These are phyloP conservation scores for Cymbopogon flexuosus DNA, from an alignment of 202 grass and related monocot genomes.

Conservation along the genomic window DNA sequence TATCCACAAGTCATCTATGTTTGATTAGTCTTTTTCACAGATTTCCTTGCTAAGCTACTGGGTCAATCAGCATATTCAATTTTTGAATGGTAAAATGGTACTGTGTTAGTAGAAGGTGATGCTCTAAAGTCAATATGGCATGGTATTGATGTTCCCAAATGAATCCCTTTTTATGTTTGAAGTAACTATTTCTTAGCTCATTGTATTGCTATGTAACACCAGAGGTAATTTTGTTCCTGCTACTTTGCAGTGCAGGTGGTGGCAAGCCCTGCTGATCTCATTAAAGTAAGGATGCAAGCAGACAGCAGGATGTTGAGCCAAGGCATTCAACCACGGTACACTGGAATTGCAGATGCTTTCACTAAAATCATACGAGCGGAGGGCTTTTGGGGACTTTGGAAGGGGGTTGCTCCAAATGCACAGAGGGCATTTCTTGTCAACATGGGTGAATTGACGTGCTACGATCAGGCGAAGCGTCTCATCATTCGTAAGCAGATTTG, in stretches of 20 bases:
- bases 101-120: neutral
- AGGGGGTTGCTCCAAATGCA: constrained; percentile 63
- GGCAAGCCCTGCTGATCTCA: constrained; percentile 75
- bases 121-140: neutral
- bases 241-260: constrained; percentile 52
- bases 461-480: constrained; percentile 73
- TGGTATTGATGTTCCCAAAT: neutral
- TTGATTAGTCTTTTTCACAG: neutral
- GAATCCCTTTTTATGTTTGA: neutral
- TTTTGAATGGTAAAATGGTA: neutral
- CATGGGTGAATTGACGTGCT: constrained; percentile 77
- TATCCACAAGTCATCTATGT: neutral
- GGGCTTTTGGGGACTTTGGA: constrained; percentile 62
- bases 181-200: constrained; percentile 6
- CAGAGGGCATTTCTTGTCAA: constrained; percentile 83
- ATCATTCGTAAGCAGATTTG: constrained; percentile 59
- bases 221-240: constrained; percentile 6
- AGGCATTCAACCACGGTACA: constrained; percentile 49
- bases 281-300: constrained; percentile 90
- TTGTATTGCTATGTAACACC: constrained; percentile 11
- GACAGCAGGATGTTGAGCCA: constrained; percentile 49
- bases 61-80: neutral
- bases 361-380: constrained; percentile 50
- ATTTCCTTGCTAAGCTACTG: neutral
- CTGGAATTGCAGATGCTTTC: constrained; percentile 53